Evolutionary conservation across 306 rosid species (phyloP), one percentile per base, ranked within the genome.

Genomic region (Geum urbanum): DNA sequence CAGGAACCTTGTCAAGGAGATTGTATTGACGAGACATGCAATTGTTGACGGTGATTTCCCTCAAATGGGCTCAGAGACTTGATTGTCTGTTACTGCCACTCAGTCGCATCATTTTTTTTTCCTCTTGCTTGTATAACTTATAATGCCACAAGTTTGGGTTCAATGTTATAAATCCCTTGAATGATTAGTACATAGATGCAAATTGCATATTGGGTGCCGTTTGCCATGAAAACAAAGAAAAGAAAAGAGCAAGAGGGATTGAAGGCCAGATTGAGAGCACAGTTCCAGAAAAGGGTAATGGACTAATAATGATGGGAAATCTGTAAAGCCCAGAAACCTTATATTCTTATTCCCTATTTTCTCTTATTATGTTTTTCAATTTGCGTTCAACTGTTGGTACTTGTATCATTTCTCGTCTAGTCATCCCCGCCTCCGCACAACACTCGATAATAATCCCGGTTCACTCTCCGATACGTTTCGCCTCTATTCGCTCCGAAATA

Each of bases 41-140:
- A 84, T 90, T 83, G 77, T 94, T 86, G 98, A 94, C 32, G 96
- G 96, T 72, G 98, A 88, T n/a, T 85, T 94, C 76, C 85, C 82
- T 59, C 64, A 54, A 18, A 60, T 71, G 45, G 76, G 6, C 54
- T 81, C 66, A 83, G 45, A 51, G 8, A 8, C 27, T 66, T 66
- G 64, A 6, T 58, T 12, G 32, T 27, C 32, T 7, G 24, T 2
- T 57, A 18, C 62, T 56, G 16, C 40, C 4, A 11, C 5, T 56
- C 39, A 27, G 2, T 27, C 32, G 2, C 32, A 27, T 27, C 32
- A 27, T 27, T 27, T 27, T 27, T 27, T 27, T 32, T 24, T n/a
- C 40, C 59, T 55, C 37, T 44, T 67, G 71, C 14, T 27, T 27
- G 32, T 27, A 27, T 27, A 27, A 27, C 32, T 27, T 27, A 27